Evolutionary conservation across 2,329 filamentous ascomycete species (phyloP).

Genomic region (Cucurbitaria berberidis): DNA sequence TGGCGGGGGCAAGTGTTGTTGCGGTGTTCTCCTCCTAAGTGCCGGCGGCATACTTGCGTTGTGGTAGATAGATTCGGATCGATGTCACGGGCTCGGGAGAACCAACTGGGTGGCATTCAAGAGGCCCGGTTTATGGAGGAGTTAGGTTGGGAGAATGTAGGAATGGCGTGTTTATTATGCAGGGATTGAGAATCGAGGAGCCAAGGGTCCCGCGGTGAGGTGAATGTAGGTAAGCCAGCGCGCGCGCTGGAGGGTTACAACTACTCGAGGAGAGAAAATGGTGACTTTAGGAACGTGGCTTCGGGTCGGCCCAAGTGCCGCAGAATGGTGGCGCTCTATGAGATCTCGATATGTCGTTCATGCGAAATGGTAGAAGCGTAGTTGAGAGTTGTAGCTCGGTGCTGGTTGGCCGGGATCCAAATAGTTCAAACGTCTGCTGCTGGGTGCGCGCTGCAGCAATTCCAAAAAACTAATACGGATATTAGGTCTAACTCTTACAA

Average conservation of each 20-base stretch:
- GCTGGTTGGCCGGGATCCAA: not conserved
- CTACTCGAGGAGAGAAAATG: not conserved
- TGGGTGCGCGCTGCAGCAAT: not conserved
- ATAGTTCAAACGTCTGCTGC: not conserved
- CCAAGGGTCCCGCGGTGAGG: conserved; percentile 7
- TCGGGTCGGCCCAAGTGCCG: conserved; percentile 5
- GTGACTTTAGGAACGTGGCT: not conserved
- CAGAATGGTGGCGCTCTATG: conserved; percentile 18
- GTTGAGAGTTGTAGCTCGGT: not conserved
- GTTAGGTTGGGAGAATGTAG: not conserved
- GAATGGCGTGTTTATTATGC: conserved; percentile 7
- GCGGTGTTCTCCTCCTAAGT: conserved; percentile 30
- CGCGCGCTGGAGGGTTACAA: conserved; percentile 1
- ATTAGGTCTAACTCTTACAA: not conserved
- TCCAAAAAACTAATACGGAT: not conserved
- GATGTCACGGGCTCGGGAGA: conserved; percentile 9
- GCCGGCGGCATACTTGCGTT: conserved; percentile 36
- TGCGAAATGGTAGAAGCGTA: not conserved
- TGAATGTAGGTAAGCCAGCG: conserved; percentile 4
- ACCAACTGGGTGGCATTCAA: not conserved
- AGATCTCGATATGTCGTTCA: not conserved
- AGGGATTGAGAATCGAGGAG: conserved; percentile 8
- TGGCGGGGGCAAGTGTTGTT: conserved; percentile 22
- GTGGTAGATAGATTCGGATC: not conserved
- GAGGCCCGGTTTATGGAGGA: not conserved